These are phyloP conservation scores for Coffea canephora DNA, from an alignment of 257 asterid genomes.

Conservation along the genomic window DNA sequence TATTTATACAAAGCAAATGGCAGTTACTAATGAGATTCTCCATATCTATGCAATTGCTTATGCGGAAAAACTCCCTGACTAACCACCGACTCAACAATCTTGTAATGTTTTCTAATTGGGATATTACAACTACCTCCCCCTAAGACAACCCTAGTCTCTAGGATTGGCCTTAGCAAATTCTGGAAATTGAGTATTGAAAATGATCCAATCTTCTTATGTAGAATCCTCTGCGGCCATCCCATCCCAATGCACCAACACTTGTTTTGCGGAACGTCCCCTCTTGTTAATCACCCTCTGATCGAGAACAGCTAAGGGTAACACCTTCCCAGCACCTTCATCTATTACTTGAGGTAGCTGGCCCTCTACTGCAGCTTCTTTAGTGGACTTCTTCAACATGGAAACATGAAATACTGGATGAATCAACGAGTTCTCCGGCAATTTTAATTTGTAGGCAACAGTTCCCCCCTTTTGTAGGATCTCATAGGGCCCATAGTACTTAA, in stretches of 20 bases:
- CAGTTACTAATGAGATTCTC: too few relatives aligned
- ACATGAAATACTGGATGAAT: constrained; percentile 4
- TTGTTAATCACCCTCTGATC: neutral
- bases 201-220: neutral
- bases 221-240: neutral
- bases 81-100: too few relatives aligned
- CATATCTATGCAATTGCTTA: too few relatives aligned
- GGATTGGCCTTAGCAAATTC: neutral
- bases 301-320: neutral
- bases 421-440: neutral
- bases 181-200: neutral
- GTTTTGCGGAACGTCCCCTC: accelerated
- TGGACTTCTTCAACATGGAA: neutral
- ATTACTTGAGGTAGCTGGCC: neutral
- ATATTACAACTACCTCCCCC: neutral
- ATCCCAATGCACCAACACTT: neutral
- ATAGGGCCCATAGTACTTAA: neutral
- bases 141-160: neutral
- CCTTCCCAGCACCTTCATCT: neutral
- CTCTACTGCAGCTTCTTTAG: neutral
- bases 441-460: neutral
- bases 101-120: too few relatives aligned
- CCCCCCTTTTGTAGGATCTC: neutral
- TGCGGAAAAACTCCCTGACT: too few relatives aligned
- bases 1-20: too few relatives aligned